A percentile compares a stretch with the other conserved stretches of the same genome.
phyloP scores from a whole-genome alignment of 1,139 yeast genomes.

The Protomyces inouyei region DNA sequence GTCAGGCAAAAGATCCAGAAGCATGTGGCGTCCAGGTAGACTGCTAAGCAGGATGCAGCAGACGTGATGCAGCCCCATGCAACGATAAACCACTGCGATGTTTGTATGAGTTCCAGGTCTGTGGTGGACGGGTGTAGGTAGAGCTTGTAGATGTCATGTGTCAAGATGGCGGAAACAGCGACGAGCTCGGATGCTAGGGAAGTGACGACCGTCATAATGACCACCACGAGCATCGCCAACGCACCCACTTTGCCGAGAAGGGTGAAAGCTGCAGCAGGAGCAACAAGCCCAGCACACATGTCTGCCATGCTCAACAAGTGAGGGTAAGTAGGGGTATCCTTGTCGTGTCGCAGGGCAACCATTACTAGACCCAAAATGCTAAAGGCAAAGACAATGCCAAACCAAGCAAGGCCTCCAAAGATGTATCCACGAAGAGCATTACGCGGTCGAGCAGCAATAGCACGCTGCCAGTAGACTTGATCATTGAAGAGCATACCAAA shows the following conservation, averaged over 20 bases:
- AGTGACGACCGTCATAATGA: constrained; percentile 50
- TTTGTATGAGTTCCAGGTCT: constrained; percentile 43
- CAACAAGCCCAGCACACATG: constrained; percentile 44
- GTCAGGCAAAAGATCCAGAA: constrained; percentile 40
- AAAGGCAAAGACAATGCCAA: constrained; percentile 43
- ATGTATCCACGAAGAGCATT: constrained; percentile 43
- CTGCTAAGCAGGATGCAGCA: constrained; percentile 35
- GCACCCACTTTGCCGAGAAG: constrained; percentile 48
- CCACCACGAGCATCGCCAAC: constrained; percentile 45
- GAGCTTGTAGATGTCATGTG: constrained; percentile 49
- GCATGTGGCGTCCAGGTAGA: constrained; percentile 38
- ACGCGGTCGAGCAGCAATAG: constrained; percentile 44
- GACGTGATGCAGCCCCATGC: constrained; percentile 23
- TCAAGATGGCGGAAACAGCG: constrained; percentile 47
- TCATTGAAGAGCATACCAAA: constrained; percentile 29
- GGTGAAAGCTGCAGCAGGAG: constrained; percentile 46
- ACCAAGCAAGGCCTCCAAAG: constrained; percentile 46
- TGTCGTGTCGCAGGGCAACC: constrained; percentile 40
- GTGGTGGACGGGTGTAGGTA: constrained; percentile 46
- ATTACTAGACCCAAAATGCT: constrained; percentile 44
- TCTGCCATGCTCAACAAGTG: constrained; percentile 34
- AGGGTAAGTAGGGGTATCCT: constrained; percentile 42
- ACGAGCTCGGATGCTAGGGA: constrained; percentile 50
- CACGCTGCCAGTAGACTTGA: constrained; percentile 38
- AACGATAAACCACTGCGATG: constrained; percentile 32